Evolutionary conservation across 129 eudicot species (phyloP).

Genomic region (Flaveria bidentis): DNA sequence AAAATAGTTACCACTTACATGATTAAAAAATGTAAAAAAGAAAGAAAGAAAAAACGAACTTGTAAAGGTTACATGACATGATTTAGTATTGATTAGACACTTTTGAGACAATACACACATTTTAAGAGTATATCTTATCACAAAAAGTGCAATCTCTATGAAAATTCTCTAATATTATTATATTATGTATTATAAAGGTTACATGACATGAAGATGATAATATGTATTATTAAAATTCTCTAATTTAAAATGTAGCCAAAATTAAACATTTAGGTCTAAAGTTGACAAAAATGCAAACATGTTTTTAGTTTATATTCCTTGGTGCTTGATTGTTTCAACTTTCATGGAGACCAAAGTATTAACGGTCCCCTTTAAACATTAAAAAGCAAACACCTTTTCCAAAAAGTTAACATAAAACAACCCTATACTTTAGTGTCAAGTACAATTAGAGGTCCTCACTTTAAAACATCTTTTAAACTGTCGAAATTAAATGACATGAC

Average conservation of each 20-base stretch:
- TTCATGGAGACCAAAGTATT: conserved; percentile 13
- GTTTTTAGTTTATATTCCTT: background rate
- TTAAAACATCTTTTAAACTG: background rate
- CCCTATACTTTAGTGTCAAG: conserved; percentile 25
- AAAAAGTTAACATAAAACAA: conserved; percentile 25
- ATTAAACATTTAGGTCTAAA: background rate
- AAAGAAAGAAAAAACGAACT: background rate
- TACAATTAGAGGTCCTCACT: conserved; percentile 28
- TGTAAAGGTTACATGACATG: background rate
- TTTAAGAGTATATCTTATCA: too few relatives aligned
- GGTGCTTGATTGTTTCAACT: background rate
- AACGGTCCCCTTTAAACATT: conserved; percentile 9
- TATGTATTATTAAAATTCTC: background rate
- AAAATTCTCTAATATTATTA: too few relatives aligned
- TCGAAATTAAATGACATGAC: conserved; percentile 26
- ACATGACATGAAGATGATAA: background rate
- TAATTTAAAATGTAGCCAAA: background rate
- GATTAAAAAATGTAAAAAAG: background rate
- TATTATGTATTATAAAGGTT: too few relatives aligned
- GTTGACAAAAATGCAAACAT: background rate
- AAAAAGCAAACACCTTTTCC: conserved; percentile 15
- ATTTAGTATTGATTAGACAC: background rate
- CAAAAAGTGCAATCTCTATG: too few relatives aligned
- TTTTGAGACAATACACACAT: background rate
- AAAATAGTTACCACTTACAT: background rate